phyloP scores from a whole-genome alignment of 805 yeast genomes.

The Starmerella ratchasimensis region DNA sequence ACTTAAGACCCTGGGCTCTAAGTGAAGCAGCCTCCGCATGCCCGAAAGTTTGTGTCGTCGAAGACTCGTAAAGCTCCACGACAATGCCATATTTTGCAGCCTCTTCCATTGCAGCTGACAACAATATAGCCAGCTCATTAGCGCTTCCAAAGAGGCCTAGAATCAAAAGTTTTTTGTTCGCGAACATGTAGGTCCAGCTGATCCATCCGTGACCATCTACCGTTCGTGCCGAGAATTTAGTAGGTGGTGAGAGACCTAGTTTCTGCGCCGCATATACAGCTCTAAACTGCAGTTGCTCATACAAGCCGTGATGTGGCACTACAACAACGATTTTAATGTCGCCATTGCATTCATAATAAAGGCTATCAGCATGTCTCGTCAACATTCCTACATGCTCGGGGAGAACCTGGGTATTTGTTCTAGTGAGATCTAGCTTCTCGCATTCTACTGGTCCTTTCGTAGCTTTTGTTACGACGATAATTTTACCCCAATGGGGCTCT shows the following conservation, averaged over 20 bases:
- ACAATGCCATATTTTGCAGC: slow-evolving; percentile 6
- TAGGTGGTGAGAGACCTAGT: slow-evolving; percentile 6
- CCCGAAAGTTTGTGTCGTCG: slow-evolving; percentile 2
- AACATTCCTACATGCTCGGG: slow-evolving; percentile 10
- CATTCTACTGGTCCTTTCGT: background rate
- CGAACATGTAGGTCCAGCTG: slow-evolving; percentile 14
- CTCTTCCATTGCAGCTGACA: slow-evolving; percentile 7
- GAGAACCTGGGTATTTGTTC: slow-evolving; percentile 1
- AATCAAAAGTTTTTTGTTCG: slow-evolving; percentile 3
- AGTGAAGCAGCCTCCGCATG: slow-evolving; percentile 9
- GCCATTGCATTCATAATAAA: slow-evolving; percentile 5
- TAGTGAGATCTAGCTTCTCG: background rate
- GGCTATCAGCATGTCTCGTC: slow-evolving; percentile 5
- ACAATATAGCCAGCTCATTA: slow-evolving; percentile 10
- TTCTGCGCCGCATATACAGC: slow-evolving; percentile 9
- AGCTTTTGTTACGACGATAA: slow-evolving; percentile 1
- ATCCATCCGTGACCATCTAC: slow-evolving; percentile 16
- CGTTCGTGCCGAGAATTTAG: slow-evolving; percentile 13
- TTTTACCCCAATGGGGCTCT: slow-evolving; percentile 2
- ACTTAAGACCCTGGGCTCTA: background rate
- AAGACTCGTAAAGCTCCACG: slow-evolving; percentile 11
- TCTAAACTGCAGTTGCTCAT: slow-evolving; percentile 11
- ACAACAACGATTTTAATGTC: slow-evolving; percentile 2
- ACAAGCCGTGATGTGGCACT: slow-evolving; percentile 12
- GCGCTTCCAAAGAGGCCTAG: slow-evolving; percentile 15